Percentiles rank a stretch among this genome's conserved stretches.
phyloP scores from a whole-genome alignment of 2,329 filamentous ascomycete genomes.

The Xylaria hypoxylon region DNA sequence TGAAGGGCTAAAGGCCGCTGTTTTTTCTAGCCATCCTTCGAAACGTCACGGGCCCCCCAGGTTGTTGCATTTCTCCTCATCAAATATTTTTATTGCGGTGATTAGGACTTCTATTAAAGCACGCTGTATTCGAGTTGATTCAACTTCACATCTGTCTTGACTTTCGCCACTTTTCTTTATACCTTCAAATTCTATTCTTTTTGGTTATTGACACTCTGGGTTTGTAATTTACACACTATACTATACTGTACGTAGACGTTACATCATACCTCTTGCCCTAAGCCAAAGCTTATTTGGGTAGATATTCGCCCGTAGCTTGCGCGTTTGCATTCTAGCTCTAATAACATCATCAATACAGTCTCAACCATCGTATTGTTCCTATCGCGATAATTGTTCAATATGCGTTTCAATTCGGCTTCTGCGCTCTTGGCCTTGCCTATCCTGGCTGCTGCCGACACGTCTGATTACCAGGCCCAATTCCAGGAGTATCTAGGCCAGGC shows the following conservation, averaged over 20 bases:
- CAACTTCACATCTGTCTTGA: background rate
- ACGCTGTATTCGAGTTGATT: conserved; percentile 6
- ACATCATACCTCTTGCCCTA: conserved; percentile 38
- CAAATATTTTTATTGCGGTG: conserved; percentile 8
- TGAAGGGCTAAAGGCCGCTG: conserved; percentile 4
- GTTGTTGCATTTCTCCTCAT: conserved; percentile 35
- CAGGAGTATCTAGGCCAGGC: conserved; percentile 72
- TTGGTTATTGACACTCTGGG: conserved; percentile 6
- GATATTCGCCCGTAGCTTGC: conserved; percentile 10
- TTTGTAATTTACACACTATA: conserved; percentile 24
- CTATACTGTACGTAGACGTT: conserved; percentile 39
- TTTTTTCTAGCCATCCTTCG: conserved; percentile 2
- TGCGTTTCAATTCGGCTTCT: conserved; percentile 68
- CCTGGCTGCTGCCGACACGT: conserved; percentile 65
- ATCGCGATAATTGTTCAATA: conserved; percentile 52
- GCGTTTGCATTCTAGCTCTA: conserved; percentile 30
- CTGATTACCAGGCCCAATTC: conserved; percentile 72
- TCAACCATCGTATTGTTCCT: conserved; percentile 7
- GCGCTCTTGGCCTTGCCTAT: conserved; percentile 67
- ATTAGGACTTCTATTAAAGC: background rate
- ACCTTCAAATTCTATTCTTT: background rate
- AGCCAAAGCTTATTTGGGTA: conserved; percentile 20
- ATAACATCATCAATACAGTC: conserved; percentile 30
- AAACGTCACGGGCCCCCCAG: conserved; percentile 9
- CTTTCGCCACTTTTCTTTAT: conserved; percentile 1